phyloP scores from a whole-genome alignment of 129 eudicot genomes.

The Flaveria linearis region DNA sequence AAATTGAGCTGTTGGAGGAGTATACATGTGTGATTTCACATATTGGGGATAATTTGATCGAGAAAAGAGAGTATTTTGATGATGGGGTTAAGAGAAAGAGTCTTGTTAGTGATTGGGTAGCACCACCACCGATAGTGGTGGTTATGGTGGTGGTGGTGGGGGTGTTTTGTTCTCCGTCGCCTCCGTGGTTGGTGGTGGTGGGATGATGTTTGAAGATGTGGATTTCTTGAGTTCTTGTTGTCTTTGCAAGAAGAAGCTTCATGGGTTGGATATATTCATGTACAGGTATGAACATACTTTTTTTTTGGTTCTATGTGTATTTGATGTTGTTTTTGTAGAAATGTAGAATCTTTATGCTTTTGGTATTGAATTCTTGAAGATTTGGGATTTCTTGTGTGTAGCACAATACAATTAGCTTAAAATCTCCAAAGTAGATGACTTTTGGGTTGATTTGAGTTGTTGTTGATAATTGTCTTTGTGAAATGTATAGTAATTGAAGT shows the following conservation, averaged over 20 bases:
- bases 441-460: not conserved
- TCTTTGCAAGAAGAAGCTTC: too few relatives aligned
- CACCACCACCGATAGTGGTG: not conserved
- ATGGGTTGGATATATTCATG: conserved; percentile 82
- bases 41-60: conserved; percentile 55
- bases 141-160: not conserved
- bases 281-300: conserved; percentile 54
- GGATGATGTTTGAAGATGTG: conserved; percentile 41
- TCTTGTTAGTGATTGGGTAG: conserved; percentile 25
- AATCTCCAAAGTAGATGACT: conserved; percentile 2
- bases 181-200: conserved; percentile 34
- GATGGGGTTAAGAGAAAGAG: conserved; percentile 36
- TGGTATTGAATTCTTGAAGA: not conserved
- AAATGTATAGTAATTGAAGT: not conserved
- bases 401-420: not conserved
- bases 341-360: conserved; percentile 6
- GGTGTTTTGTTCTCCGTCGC: conserved; percentile 39
- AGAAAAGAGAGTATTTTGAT: conserved; percentile 79
- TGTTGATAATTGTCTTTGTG: not conserved
- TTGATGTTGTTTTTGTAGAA: not conserved
- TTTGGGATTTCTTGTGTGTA: not conserved
- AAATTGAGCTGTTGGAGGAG: conserved; percentile 70
- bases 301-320: not conserved
- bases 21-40: conserved; percentile 77
- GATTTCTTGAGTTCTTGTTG: conserved; percentile 67